These are phyloP conservation scores for Ustilago vetiveriae DNA, from an alignment of 1,284 basidiomycete genomes.

Conservation along the genomic window DNA sequence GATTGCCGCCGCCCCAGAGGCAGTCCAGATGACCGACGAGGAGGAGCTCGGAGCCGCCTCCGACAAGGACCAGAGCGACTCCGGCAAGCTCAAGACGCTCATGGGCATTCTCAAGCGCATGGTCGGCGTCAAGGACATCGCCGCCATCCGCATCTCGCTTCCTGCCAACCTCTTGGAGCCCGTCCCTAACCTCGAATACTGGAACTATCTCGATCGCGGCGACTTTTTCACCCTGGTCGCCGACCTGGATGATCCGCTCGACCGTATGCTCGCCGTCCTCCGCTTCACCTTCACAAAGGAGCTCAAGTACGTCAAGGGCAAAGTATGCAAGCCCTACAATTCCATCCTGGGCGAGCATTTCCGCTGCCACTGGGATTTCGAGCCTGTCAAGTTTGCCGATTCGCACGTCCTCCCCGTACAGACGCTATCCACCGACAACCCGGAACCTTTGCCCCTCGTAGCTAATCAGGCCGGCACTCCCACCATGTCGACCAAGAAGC, in stretches of 20 bases:
- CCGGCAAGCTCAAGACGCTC: slow-evolving; percentile 63
- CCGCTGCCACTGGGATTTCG: slow-evolving; percentile 64
- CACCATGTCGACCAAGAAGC: slow-evolving; percentile 26
- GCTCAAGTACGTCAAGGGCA: slow-evolving; percentile 85
- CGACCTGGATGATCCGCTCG: slow-evolving; percentile 86
- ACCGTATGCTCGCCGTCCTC: slow-evolving; percentile 88
- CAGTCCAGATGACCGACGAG: slow-evolving; percentile 58
- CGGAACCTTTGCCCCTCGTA: slow-evolving; percentile 36
- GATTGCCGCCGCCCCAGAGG: slow-evolving; percentile 50
- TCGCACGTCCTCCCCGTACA: slow-evolving; percentile 49
- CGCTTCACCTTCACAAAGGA: slow-evolving; percentile 90
- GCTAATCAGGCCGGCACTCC: slow-evolving; percentile 24
- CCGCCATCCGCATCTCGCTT: slow-evolving; percentile 63
- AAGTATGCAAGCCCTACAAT: slow-evolving; percentile 89
- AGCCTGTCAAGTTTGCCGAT: slow-evolving; percentile 40
- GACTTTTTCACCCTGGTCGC: slow-evolving; percentile 87
- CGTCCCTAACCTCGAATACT: slow-evolving; percentile 66
- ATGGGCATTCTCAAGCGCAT: slow-evolving; percentile 63
- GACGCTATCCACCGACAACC: slow-evolving; percentile 20
- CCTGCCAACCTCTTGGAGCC: slow-evolving; percentile 65
- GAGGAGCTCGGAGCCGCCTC: slow-evolving; percentile 58
- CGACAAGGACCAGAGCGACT: slow-evolving; percentile 57
- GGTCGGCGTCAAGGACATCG: slow-evolving; percentile 65
- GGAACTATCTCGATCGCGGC: slow-evolving; percentile 88
- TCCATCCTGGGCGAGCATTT: slow-evolving; percentile 64